phyloP scores from a whole-genome alignment of 768 basidiomycete genomes.

The Multifurca ochricompacta region DNA sequence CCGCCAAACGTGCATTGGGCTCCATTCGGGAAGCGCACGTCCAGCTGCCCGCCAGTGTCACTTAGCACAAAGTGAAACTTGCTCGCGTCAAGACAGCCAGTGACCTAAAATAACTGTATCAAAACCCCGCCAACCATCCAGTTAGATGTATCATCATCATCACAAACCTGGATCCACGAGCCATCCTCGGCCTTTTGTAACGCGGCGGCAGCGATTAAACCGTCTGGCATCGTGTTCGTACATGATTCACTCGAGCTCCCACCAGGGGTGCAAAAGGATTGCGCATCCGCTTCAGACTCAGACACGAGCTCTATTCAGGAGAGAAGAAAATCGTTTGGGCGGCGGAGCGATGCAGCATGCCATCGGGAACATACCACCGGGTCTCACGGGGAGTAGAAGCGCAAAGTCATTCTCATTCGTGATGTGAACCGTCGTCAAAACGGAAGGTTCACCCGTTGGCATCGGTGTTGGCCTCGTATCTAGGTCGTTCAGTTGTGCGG shows the following conservation, averaged over 20 bases:
- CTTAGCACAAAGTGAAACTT: constrained; percentile 26
- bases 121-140: background rate
- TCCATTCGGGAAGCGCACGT: constrained; percentile 44
- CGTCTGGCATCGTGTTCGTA: constrained; percentile 26
- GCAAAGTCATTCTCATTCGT: constrained; percentile 27
- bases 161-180: constrained; percentile 35
- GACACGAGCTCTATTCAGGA: constrained; percentile 34
- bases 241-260: constrained; percentile 25
- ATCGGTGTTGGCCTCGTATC: constrained; percentile 32
- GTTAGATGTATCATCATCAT: background rate
- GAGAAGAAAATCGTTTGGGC: background rate
- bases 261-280: constrained; percentile 30
- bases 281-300: constrained; percentile 32
- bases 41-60: constrained; percentile 44
- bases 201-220: constrained; percentile 34
- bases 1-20: constrained; percentile 47
- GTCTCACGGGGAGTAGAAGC: constrained; percentile 28
- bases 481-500: constrained; percentile 1
- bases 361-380: constrained; percentile 27
- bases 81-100: constrained; percentile 33
- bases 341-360: background rate
- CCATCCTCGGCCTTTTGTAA: constrained; percentile 30
- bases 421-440: constrained; percentile 33
- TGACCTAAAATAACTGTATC: constrained; percentile 26
- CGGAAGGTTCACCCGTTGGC: constrained; percentile 31